Evolutionary conservation across 78 protist species (phyloP).

Genomic region (Dictyostelium citrinum): DNA sequence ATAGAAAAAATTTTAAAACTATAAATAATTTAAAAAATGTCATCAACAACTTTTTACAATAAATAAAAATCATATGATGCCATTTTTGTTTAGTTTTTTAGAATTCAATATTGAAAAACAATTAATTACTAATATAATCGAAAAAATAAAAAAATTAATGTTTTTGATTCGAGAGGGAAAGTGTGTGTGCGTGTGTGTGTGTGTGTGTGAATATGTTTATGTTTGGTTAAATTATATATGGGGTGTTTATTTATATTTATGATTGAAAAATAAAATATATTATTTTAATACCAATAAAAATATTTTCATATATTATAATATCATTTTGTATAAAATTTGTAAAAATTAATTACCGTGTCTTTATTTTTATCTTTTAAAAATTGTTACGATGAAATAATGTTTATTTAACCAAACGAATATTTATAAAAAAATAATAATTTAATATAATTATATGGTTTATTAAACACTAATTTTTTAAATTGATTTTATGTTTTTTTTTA

Average conservation of each 20-base stretch:
- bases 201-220: no score
- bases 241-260: no score
- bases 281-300: no score
- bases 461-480: no score
- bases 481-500: no score
- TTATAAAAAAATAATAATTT: background rate
- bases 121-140: background rate
- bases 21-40: background rate
- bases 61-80: background rate
- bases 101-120: background rate
- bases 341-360: background rate
- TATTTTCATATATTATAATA: no score
- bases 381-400: background rate
- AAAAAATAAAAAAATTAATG: background rate
- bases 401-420: background rate
- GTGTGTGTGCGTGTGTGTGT: no score
- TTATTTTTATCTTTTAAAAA: background rate
- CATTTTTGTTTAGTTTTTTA: background rate
- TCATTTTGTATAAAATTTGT: no score
- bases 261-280: no score
- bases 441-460: no score
- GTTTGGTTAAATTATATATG: no score
- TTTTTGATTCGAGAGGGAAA: no score
- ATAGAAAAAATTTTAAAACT: background rate
- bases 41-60: background rate